These are phyloP conservation scores for Saururus chinensis DNA, from an alignment of 164 flowering plant genomes.

Conservation along the genomic window DNA sequence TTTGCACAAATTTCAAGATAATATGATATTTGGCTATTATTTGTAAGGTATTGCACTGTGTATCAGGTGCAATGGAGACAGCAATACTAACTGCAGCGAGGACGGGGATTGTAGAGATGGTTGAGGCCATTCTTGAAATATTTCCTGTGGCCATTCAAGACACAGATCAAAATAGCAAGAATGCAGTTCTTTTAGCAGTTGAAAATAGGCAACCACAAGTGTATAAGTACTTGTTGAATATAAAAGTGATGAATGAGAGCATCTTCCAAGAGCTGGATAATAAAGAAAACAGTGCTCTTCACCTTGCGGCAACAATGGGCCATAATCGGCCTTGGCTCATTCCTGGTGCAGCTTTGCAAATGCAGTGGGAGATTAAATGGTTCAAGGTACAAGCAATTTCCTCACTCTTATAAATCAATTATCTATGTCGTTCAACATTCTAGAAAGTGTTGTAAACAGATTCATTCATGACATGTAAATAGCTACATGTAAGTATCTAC, in stretches of 20 bases:
- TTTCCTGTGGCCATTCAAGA: conserved; percentile 36
- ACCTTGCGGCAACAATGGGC: conserved; percentile 27
- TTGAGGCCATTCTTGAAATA: conserved; percentile 17
- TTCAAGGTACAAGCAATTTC: conserved; percentile 21
- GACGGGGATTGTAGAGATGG: conserved; percentile 31
- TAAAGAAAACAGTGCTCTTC: conserved; percentile 32
- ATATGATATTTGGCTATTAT: no score
- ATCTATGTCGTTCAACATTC: no score
- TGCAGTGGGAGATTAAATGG: conserved; percentile 53
- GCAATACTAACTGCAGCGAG: conserved; percentile 33
- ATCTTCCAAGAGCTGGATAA: conserved; percentile 22
- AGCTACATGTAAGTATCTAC: no score
- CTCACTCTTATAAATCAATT: not conserved
- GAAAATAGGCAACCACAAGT: conserved; percentile 38
- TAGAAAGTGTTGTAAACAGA: no score
- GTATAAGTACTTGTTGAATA: conserved; percentile 12
- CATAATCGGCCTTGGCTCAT: conserved; percentile 32
- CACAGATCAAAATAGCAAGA: conserved; percentile 21
- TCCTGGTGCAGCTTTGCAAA: conserved; percentile 36
- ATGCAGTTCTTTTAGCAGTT: conserved; percentile 27
- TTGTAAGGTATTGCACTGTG: not conserved
- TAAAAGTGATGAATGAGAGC: conserved; percentile 12
- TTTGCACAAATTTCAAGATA: not conserved
- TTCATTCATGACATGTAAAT: no score
- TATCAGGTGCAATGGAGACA: conserved; percentile 12